Base-by-base conservation (phyloP, 2,329 filamentous ascomycete species). In the Thyridium curvatum region DNA sequence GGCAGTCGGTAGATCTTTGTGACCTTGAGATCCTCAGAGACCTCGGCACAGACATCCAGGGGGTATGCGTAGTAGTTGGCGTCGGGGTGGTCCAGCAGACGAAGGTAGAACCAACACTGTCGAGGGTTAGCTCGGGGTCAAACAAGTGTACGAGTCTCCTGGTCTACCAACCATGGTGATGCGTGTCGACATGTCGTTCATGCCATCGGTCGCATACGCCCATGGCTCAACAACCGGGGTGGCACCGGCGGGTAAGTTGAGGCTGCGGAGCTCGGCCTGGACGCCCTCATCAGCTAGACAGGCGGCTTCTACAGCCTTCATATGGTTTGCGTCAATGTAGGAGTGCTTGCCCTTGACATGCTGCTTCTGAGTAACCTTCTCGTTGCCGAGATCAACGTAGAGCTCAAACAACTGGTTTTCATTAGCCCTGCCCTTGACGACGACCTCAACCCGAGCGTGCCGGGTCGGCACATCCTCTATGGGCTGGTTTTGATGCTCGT, bases 51-150 rank as follows among this genome's bases (percentile, higher is more conserved):
- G 16, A 78, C 59, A 39, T 75, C 67, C 8, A 78, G 60, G 0
- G 75, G 74, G 39, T 77, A 77, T 4, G 74, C 73, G 46, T 78
- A 78, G 52, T 72, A 69, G 47, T 79, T 78, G 28, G 71, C 65
- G 40, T 77, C 71, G 0, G 54, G 51, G 26, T 71, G 59, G 0
- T 61, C 52, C 0, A 57, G 38, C 0, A 72, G 46, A 4, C 62
- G 50, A 54, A 65, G 58, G 47, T 66, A 66, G 43, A 65, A 64
- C 40, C 51, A 58, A 39, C 51, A 59, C 54, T 56, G 13, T 30
- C 30, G 38, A 37, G 13, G 37, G 37, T 9, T 34, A 14, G 12
- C 41, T 39, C 4, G 32, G 34, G 12, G 15, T 26, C 8, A 21
- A 18, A 5, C 34, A 35, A 3, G 12, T 33, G 6, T 29, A 10